Evolutionary conservation across 352 stramenopile genomes (phyloP), one percentile per base, ranked within the genome.

Genomic region (Globisporangium nunn): DNA sequence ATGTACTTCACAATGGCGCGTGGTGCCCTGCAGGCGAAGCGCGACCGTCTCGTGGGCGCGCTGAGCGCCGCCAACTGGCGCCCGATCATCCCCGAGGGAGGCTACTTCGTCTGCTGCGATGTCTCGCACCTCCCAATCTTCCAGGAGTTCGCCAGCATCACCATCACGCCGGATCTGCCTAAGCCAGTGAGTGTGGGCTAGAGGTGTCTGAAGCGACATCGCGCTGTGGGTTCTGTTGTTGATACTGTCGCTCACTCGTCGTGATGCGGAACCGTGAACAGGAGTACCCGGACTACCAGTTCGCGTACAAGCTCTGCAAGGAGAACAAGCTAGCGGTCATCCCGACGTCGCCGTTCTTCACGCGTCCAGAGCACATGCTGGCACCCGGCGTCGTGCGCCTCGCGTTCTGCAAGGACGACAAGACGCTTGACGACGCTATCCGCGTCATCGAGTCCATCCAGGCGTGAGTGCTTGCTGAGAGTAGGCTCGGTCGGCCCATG

Each of bases 361-460:
- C 79, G 45, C 64, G 70, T 18, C 71, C 75, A 1, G 93, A 95
- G 61, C 78, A 95, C 59, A 75, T 84, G 46, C 65, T 96, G 10
- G 85, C 86, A 14, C 77, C 71, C 0, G 85, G 76, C 11, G 52
- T 95, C 33, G 79, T 93, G 31, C 91, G 96, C 45, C 91, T 99
- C 57, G 95, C 94, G 8, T 99, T 97, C 76, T 99, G 96, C 70
- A 99, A 99, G 70, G 94, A 96, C 59, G 95, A 98, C 62, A 82
- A 96, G 58, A 98, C 91, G 5, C 67, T 98, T 18, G 71, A 92
- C 54, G 75, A 91, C 44, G 92, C 92, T 35, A 91, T 93, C 50
- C 66, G 75, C 45, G 73, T 91, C 63, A 93, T 94, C 61, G 65
- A 78, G 51, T 73, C 66, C n/a, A 57, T 87, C 30, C 64, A 54